These are phyloP conservation scores for Coffea eugenioides DNA, from an alignment of 257 asterid genomes.

Conservation along the genomic window DNA sequence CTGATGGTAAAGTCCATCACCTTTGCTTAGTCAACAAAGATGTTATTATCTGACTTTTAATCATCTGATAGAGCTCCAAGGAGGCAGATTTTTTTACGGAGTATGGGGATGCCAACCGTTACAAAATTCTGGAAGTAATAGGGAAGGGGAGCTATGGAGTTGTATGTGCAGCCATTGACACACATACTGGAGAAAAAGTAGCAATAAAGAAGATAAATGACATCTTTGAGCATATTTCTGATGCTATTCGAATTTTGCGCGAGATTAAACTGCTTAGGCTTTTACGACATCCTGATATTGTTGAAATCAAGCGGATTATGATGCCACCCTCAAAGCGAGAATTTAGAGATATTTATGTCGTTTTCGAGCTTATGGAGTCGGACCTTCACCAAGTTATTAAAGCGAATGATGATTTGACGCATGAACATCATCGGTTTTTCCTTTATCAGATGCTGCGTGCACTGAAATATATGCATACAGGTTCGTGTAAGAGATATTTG, in stretches of 20 bases:
- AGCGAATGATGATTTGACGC: conserved; percentile 92
- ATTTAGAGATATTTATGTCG: conserved; percentile 81
- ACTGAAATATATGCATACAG: conserved; percentile 87
- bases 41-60: conserved; percentile 7
- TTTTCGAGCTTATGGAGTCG: conserved; percentile 95
- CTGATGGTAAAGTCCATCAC: neutral
- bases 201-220: conserved; percentile 88
- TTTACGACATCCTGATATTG: conserved; percentile 86
- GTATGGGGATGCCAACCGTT: conserved; percentile 83
- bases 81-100: conserved; percentile 73
- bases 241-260: conserved; percentile 81
- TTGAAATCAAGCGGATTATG: conserved; percentile 86
- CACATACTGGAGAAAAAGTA: conserved; percentile 85
- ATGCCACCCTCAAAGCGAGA: conserved; percentile 86
- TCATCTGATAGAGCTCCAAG: conserved; percentile 50
- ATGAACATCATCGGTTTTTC: conserved; percentile 86
- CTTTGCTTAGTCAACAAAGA: neutral
- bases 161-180: conserved; percentile 88
- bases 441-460: conserved; percentile 94
- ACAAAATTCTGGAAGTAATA: conserved; percentile 77
- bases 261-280: conserved; percentile 88
- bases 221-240: conserved; percentile 82
- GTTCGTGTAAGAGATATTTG: conserved; percentile 26
- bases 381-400: conserved; percentile 96
- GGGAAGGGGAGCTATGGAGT: conserved; percentile 98